Evolutionary conservation across 495 filamentous ascomycete species (phyloP).

Genomic region (Geoglossum glabrum): DNA sequence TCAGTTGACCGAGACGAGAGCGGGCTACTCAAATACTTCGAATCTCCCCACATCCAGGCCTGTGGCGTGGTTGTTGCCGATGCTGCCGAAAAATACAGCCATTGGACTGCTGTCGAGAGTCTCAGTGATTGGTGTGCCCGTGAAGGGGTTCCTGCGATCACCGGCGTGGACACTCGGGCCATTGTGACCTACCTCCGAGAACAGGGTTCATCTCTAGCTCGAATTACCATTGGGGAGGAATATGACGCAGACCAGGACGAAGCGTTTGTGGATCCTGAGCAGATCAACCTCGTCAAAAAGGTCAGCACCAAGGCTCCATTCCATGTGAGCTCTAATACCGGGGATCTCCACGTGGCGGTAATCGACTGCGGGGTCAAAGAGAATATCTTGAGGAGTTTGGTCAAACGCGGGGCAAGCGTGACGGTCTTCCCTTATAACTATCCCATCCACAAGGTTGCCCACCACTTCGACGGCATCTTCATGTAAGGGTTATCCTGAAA

Average conservation of each 20-base stretch:
- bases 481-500: conserved; percentile 22
- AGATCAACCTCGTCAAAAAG: conserved; percentile 85
- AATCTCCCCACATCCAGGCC: conserved; percentile 91
- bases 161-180: conserved; percentile 86
- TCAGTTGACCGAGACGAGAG: conserved; percentile 53
- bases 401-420: conserved; percentile 66
- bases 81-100: conserved; percentile 79
- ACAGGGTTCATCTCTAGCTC: conserved; percentile 83
- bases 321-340: conserved; percentile 61
- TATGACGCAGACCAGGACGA: conserved; percentile 98
- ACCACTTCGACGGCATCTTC: conserved; percentile 96
- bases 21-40: conserved; percentile 78
- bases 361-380: conserved; percentile 99
- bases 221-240: conserved; percentile 90
- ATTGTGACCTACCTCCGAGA: conserved; percentile 93
- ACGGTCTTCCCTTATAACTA: conserved; percentile 92
- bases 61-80: conserved; percentile 90
- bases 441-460: conserved; percentile 91
- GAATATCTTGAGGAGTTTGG: conserved; percentile 90
- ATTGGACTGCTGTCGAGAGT: conserved; percentile 95
- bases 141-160: conserved; percentile 89
- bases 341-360: conserved; percentile 76
- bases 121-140: conserved; percentile 85
- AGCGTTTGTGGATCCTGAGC: conserved; percentile 81
- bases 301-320: conserved; percentile 97